A percentile compares a stretch with the other conserved stretches of the same genome.
These are phyloP conservation scores for Dicorynia guianensis DNA, from an alignment of 306 rosid species.

Conservation along the genomic window DNA sequence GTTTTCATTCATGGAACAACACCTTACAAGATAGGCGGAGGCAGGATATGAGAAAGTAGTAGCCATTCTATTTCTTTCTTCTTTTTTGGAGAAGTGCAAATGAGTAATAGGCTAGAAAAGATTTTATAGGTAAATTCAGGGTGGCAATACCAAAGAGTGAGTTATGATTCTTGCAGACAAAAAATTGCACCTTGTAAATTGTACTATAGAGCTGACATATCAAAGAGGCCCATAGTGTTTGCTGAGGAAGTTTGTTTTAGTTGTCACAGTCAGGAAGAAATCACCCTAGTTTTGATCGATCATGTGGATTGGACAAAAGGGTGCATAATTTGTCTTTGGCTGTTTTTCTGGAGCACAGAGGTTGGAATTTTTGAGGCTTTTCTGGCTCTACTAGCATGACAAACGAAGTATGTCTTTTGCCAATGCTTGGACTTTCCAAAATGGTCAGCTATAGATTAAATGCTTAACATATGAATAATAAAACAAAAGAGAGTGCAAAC, in stretches of 20 bases:
- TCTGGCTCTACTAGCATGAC: conserved; percentile 15
- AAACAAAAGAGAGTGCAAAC: background rate
- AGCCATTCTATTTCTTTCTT: conserved; percentile 31
- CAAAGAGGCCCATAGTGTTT: conserved; percentile 50
- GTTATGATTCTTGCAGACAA: conserved; percentile 37
- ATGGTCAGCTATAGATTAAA: conserved; percentile 9
- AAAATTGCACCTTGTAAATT: conserved; percentile 38
- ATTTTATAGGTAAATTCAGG: conserved; percentile 36
- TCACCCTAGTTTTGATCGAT: conserved; percentile 49
- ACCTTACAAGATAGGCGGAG: conserved; percentile 37
- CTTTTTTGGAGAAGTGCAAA: conserved; percentile 25
- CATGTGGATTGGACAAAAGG: conserved; percentile 29
- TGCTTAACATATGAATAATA: background rate
- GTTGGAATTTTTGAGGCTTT: background rate
- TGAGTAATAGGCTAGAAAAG: conserved; percentile 14
- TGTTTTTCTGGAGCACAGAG: conserved; percentile 12
- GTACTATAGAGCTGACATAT: conserved; percentile 44
- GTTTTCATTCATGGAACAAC: conserved; percentile 59
- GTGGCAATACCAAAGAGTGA: conserved; percentile 37
- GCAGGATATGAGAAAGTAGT: conserved; percentile 46
- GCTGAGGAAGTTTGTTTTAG: conserved; percentile 35
- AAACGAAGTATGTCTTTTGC: conserved; percentile 23
- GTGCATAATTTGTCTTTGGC: conserved; percentile 33
- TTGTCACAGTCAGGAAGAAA: conserved; percentile 26
- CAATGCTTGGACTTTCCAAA: background rate